Evolutionary conservation across 495 filamentous ascomycete species (phyloP).

Genomic region (Cudoniella acicularis): DNA sequence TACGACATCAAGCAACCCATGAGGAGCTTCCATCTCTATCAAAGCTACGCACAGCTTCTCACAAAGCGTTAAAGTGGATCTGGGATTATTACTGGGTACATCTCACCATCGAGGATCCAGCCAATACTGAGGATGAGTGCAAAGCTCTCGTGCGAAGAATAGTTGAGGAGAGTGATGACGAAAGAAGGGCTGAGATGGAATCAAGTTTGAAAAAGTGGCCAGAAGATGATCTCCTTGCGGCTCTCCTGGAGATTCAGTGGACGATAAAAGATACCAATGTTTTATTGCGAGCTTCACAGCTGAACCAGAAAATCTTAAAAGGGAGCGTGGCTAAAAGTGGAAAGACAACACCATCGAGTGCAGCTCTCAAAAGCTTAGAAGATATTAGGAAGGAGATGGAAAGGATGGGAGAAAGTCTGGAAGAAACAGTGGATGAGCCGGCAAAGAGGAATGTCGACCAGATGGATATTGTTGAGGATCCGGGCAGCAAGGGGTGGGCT

Average conservation of each 20-base stretch:
- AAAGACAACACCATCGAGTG: slow-evolving; percentile 17
- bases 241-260: slow-evolving; percentile 32
- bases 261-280: slow-evolving; percentile 31
- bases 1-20: slow-evolving; percentile 87
- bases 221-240: slow-evolving; percentile 15
- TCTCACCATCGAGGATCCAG: slow-evolving; percentile 5
- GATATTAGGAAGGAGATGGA: slow-evolving; percentile 19
- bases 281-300: slow-evolving; percentile 31
- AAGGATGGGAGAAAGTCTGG: slow-evolving; percentile 10
- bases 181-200: slow-evolving; percentile 23
- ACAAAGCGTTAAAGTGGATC: slow-evolving; percentile 75
- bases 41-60: slow-evolving; percentile 60
- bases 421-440: not conserved
- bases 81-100: slow-evolving; percentile 80
- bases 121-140: slow-evolving; percentile 4
- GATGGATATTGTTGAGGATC: not conserved
- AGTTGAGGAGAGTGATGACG: slow-evolving; percentile 17
- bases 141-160: slow-evolving; percentile 12
- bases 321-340: slow-evolving; percentile 2
- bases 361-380: slow-evolving; percentile 15
- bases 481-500: slow-evolving; percentile 40
- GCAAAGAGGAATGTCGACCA: slow-evolving; percentile 7
- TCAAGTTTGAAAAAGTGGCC: slow-evolving; percentile 12
- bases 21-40: slow-evolving; percentile 74
- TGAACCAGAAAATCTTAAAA: slow-evolving; percentile 18